Conservation (phyloP, 2,329 filamentous ascomycete species). For the Cladosporium sp. region DNA sequence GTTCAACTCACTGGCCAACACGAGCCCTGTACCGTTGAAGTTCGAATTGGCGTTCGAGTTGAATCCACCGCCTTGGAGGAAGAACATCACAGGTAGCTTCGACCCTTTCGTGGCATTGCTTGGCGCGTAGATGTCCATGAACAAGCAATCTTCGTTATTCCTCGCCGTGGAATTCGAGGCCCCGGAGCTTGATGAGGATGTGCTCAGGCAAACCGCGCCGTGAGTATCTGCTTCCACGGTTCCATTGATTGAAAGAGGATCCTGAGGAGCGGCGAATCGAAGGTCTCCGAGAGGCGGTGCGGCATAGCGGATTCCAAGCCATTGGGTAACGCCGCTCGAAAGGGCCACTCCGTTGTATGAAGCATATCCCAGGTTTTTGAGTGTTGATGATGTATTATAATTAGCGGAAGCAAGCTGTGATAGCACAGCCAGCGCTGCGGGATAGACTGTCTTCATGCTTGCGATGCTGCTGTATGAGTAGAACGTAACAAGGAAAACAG, state of each 20-base stretch:
- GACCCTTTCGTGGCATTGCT: conserved; percentile 50
- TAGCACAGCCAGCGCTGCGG: conserved; percentile 7
- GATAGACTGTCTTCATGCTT: conserved; percentile 8
- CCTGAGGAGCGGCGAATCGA: conserved; percentile 17
- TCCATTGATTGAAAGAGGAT: neutral
- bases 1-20: conserved; percentile 57
- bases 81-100: conserved; percentile 65
- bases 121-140: conserved; percentile 65
- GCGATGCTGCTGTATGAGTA: neutral
- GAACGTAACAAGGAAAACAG: neutral
- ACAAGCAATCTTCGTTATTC: conserved; percentile 66
- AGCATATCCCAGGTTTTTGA: conserved; percentile 67
- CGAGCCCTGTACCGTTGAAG: conserved; percentile 62
- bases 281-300: conserved; percentile 17
- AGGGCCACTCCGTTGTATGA: conserved; percentile 27
- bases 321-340: conserved; percentile 15
- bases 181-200: neutral
- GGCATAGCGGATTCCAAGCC: conserved; percentile 19
- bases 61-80: conserved; percentile 52
- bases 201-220: conserved; percentile 40
- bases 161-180: conserved; percentile 28
- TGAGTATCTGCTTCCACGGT: conserved; percentile 50
- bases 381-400: no score
- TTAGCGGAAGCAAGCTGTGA: conserved; percentile 33
- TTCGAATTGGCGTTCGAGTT: conserved; percentile 50